Evolutionary conservation across 257 asterid species (phyloP), one percentile per base, ranked within the genome.

Genomic region (Primulina tabacum): DNA sequence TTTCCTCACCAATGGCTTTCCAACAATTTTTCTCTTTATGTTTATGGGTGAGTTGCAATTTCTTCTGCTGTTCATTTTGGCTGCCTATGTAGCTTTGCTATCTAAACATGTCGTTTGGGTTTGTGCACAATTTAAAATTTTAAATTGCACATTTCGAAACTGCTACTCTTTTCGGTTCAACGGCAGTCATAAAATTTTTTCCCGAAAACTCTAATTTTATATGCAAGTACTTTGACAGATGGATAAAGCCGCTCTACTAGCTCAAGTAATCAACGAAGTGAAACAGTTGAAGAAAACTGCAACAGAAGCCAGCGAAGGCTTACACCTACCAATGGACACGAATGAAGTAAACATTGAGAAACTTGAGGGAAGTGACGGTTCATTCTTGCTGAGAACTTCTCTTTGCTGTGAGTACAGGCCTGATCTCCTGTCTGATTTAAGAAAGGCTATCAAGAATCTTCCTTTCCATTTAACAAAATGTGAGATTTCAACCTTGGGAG

Each of bases 221-320:
- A 14, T 12, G 32, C n/a, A 59, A 11, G 64, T 64, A 37, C 6
- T 74, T 67, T 26, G 30, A 11, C 73, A 90, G 98, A 92, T 86
- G 95, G 97, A 92, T 73, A 92, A 90, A 80, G 98, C 98, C 18
- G 62, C 96, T 35, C 60, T 92, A 65, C 83, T 92, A 35, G 90
- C 97, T 47, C 85, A 87, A 83, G 97, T 88, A 30, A 77, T 92
- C 67, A 70, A 50, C 70, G 88, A 85, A 73, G 87, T 92, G 64
- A 88, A 90, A 71, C 83, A 87, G 58, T 61, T 88, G 69, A 84
- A 79, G 82, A 71, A 78, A 60, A 71, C 73, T 2, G 95, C 96
- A 17, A 70, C 62, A 21, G 81, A 79, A 84, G 87, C 85, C 35
- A 74, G 87, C 40, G 82, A 87, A 71, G 86, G 81, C 14, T 50